Percentiles rank a stretch among this genome's conserved stretches.
Evolutionary conservation across 345 rosid genomes (phyloP).

Genomic region (Salix arbutifolia): DNA sequence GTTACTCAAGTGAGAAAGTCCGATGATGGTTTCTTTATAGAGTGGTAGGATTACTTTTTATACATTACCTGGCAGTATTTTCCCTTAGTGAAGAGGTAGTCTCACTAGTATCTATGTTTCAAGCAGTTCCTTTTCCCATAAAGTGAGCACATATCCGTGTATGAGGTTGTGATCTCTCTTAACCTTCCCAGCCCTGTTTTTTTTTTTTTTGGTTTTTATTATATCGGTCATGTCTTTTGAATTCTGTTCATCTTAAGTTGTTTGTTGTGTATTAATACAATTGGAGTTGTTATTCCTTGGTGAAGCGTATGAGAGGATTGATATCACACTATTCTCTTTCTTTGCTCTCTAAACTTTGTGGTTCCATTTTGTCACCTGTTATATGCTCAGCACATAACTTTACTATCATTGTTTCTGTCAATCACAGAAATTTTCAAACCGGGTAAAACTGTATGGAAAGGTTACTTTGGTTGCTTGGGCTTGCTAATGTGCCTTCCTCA

Average conservation of each 20-base stretch:
- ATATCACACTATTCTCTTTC: neutral
- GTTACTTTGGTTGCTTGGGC: no score
- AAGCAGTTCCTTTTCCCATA: neutral
- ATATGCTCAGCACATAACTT: neutral
- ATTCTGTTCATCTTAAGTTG: neutral
- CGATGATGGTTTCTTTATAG: neutral
- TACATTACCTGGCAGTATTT: neutral
- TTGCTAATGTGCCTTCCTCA: no score
- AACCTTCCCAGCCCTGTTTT: no score
- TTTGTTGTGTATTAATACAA: neutral
- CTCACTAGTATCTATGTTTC: neutral
- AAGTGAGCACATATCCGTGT: neutral
- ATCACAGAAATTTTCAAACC: no score
- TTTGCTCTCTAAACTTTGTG: neutral
- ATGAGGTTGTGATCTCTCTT: no score
- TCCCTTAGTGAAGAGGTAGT: neutral
- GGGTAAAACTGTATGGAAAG: no score
- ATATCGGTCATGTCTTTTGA: neutral
- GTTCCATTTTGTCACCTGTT: neutral
- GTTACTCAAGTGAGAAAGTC: neutral
- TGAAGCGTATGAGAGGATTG: neutral
- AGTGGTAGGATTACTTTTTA: neutral
- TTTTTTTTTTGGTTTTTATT: neutral
- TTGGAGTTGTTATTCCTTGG: neutral
- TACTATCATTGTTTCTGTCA: neutral